A percentile compares a stretch with the other conserved stretches of the same genome.
Conservation (phyloP, 805 yeast species). For the Metschnikowia santaceciliae region DNA sequence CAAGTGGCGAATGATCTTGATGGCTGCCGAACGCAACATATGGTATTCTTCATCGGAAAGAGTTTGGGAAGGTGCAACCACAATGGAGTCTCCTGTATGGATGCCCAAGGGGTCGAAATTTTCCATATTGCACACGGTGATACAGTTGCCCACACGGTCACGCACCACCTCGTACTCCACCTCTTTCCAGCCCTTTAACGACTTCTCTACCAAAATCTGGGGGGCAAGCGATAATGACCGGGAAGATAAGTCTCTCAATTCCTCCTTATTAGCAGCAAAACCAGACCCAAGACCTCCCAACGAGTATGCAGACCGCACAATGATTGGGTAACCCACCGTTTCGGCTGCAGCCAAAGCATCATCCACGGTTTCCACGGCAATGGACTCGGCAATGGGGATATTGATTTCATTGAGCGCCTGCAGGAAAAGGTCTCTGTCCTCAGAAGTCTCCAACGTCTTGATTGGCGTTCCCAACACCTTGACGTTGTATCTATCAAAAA, state of each 20-base stretch:
- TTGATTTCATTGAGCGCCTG: slow-evolving; percentile 91
- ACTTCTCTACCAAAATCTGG: slow-evolving; percentile 93
- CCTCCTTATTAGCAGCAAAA: slow-evolving; percentile 79
- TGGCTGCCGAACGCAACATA: slow-evolving; percentile 96
- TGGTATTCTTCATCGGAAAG: slow-evolving; percentile 95
- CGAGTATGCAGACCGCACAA: slow-evolving; percentile 96
- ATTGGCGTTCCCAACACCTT: slow-evolving; percentile 98
- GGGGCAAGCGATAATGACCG: slow-evolving; percentile 89
- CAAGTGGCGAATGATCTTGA: slow-evolving; percentile 92
- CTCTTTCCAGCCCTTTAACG: slow-evolving; percentile 98
- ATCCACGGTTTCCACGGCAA: slow-evolving; percentile 91
- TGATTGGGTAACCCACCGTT: slow-evolving; percentile 87
- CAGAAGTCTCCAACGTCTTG: slow-evolving; percentile 91
- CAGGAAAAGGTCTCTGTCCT: slow-evolving; percentile 95
- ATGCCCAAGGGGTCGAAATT: slow-evolving; percentile 97
- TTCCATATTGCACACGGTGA: slow-evolving; percentile 98
- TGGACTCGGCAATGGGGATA: slow-evolving; percentile 94
- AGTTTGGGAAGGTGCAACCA: slow-evolving; percentile 98
- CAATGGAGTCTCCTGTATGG: slow-evolving; percentile 98
- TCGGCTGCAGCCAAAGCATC: slow-evolving; percentile 92
- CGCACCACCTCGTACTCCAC: slow-evolving; percentile 98
- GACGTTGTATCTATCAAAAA: slow-evolving; percentile 82
- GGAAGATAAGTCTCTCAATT: slow-evolving; percentile 81
- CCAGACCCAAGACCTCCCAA: slow-evolving; percentile 98
- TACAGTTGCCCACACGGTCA: slow-evolving; percentile 94